These are phyloP conservation scores for Citeromyces hawaiiensis DNA, from an alignment of 1,139 yeast species.

Conservation along the genomic window DNA sequence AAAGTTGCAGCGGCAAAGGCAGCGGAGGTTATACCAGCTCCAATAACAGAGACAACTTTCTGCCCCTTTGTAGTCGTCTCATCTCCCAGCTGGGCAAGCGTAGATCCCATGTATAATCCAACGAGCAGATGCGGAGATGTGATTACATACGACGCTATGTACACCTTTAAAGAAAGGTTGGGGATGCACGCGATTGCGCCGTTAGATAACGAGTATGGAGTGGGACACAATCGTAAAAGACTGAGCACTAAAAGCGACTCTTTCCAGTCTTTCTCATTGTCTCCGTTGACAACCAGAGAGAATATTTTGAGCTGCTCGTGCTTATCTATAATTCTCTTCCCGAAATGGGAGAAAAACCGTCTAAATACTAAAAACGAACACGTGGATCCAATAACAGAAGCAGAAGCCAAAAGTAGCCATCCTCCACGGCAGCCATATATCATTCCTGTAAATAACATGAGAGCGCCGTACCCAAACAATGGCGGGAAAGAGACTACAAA, in stretches of 20 bases:
- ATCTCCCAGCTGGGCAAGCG: slow-evolving; percentile 60
- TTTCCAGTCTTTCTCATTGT: slow-evolving; percentile 27
- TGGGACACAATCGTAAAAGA: slow-evolving; percentile 73
- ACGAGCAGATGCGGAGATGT: slow-evolving; percentile 75
- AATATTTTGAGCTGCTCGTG: slow-evolving; percentile 66
- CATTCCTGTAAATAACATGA: slow-evolving; percentile 65
- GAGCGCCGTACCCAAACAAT: slow-evolving; percentile 64
- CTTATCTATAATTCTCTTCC: slow-evolving; percentile 29
- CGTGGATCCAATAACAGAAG: slow-evolving; percentile 64
- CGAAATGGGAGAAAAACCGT: slow-evolving; percentile 41
- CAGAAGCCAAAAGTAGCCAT: slow-evolving; percentile 61
- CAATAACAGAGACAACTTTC: slow-evolving; percentile 45
- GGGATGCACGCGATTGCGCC: slow-evolving; percentile 89
- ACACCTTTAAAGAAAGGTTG: slow-evolving; percentile 46
- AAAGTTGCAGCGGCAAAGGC: slow-evolving; percentile 57
- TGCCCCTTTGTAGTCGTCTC: slow-evolving; percentile 16
- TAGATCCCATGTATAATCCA: slow-evolving; percentile 70
- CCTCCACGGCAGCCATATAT: slow-evolving; percentile 74
- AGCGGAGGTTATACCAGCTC: slow-evolving; percentile 43
- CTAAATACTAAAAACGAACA: slow-evolving; percentile 59
- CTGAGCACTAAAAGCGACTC: slow-evolving; percentile 50
- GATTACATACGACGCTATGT: slow-evolving; percentile 55
- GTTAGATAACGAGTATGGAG: slow-evolving; percentile 85
- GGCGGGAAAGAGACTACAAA: slow-evolving; percentile 71
- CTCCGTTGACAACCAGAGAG: slow-evolving; percentile 50